Conservation (phyloP, 2,329 filamentous ascomycete genomes). For the Rugonectria rugulosa region DNA sequence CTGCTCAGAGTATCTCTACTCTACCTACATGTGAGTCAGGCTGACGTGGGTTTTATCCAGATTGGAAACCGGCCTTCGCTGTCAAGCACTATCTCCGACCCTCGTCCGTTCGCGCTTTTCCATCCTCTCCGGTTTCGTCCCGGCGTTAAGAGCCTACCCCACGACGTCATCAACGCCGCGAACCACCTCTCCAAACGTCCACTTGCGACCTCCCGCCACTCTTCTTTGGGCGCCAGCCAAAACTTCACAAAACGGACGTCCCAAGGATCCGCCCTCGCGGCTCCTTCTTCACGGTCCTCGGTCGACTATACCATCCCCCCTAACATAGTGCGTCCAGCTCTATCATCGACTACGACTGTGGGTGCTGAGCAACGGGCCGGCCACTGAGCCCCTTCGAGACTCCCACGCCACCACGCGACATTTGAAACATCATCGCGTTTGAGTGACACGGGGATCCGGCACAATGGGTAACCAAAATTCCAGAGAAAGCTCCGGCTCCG, state of each 20-base stretch:
- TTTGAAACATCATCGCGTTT: slow-evolving; percentile 38
- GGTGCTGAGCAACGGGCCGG: slow-evolving; percentile 27
- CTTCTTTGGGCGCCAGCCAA: slow-evolving; percentile 39
- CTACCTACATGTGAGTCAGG: slow-evolving; percentile 20
- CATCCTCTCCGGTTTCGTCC: slow-evolving; percentile 31
- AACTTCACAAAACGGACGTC: slow-evolving; percentile 58
- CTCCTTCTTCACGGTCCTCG: slow-evolving; percentile 58
- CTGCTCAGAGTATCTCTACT: slow-evolving; percentile 10
- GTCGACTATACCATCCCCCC: slow-evolving; percentile 62
- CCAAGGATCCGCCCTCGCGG: slow-evolving; percentile 53
- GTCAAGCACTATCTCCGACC: slow-evolving; percentile 35
- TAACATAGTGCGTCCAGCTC: slow-evolving; percentile 46
- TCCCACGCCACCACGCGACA: slow-evolving; percentile 39
- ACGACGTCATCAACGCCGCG: slow-evolving; percentile 41
- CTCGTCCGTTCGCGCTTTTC: slow-evolving; percentile 28
- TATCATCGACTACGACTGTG: slow-evolving; percentile 18
- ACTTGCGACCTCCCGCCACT: slow-evolving; percentile 29
- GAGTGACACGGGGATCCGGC: slow-evolving; percentile 28
- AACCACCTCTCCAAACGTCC: slow-evolving; percentile 31
- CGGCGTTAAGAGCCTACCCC: slow-evolving; percentile 34
- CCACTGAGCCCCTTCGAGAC: slow-evolving; percentile 30
- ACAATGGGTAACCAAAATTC: slow-evolving; percentile 81
- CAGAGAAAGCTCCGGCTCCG: slow-evolving; percentile 57
- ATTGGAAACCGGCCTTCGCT: slow-evolving; percentile 29
- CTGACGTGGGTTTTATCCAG: slow-evolving; percentile 35